phyloP scores from a whole-genome alignment of 768 basidiomycete genomes.

The Lentinula guzmanii region DNA sequence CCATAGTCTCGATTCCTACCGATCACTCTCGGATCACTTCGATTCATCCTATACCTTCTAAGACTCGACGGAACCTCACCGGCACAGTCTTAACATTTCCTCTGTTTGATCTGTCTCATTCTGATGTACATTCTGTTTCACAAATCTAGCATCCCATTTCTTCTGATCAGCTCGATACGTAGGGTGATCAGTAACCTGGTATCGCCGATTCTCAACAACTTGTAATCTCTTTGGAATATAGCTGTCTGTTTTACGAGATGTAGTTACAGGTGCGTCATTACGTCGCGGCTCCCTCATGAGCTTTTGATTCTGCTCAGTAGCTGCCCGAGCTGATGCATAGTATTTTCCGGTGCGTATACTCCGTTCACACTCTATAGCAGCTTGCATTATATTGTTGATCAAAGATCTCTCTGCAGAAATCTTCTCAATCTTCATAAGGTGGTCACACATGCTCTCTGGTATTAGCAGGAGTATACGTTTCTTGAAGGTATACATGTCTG shows the following conservation, averaged over 20 bases:
- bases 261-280: too few relatives aligned
- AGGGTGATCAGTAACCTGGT: background rate
- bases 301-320: background rate
- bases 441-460: background rate
- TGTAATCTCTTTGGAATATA: background rate
- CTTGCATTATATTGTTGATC: background rate
- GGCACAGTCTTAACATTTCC: too few relatives aligned
- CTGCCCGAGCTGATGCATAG: background rate
- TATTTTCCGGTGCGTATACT: background rate
- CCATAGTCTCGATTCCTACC: too few relatives aligned
- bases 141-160: too few relatives aligned
- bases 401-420: background rate
- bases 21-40: too few relatives aligned
- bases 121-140: too few relatives aligned
- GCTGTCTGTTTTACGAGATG: too few relatives aligned
- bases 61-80: too few relatives aligned
- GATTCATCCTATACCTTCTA: too few relatives aligned
- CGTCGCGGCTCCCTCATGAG: background rate
- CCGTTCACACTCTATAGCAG: background rate
- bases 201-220: background rate
- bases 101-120: background rate
- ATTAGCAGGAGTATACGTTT: background rate
- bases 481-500: conserved; percentile 1
- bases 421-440: background rate
- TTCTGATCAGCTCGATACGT: too few relatives aligned